Evolutionary conservation across 352 stramenopile genomes (phyloP).

Genomic region (Globisporangium parvum): DNA sequence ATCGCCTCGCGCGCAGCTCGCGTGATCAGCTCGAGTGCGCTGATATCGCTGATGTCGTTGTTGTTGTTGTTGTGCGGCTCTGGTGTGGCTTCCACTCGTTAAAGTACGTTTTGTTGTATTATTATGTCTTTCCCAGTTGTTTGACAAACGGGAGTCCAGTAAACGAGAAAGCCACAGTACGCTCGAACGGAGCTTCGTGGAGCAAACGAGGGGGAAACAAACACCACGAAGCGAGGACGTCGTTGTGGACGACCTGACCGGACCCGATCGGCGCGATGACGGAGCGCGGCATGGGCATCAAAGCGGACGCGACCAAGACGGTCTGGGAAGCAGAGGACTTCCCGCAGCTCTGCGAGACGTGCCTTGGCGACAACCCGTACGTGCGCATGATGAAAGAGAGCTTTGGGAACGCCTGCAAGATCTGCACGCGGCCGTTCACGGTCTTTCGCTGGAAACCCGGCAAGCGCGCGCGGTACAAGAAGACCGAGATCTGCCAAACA

Average conservation of each 20-base stretch:
- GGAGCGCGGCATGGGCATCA: slow-evolving; percentile 85
- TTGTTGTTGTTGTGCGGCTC: not conserved
- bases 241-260: too few relatives aligned
- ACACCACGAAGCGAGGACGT: not conserved
- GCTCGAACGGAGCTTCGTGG: too few relatives aligned
- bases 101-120: too few relatives aligned
- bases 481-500: slow-evolving; percentile 96
- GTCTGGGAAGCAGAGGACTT: slow-evolving; percentile 94
- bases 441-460: slow-evolving; percentile 98
- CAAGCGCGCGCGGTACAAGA: slow-evolving; percentile 96
- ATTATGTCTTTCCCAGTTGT: too few relatives aligned
- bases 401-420: slow-evolving; percentile 96
- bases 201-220: not conserved
- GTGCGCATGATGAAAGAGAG: slow-evolving; percentile 98
- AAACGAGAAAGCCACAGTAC: too few relatives aligned
- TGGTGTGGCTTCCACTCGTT: too few relatives aligned
- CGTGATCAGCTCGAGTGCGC: too few relatives aligned
- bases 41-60: too few relatives aligned
- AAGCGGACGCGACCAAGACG: slow-evolving; percentile 83
- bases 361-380: slow-evolving; percentile 98
- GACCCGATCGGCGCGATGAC: slow-evolving; percentile 29
- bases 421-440: slow-evolving; percentile 97
- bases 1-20: not conserved
- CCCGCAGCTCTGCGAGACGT: slow-evolving; percentile 97
- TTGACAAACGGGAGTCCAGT: too few relatives aligned